Conservation (phyloP, 495 filamentous ascomycete species). For the Aspergillus affinis region DNA sequence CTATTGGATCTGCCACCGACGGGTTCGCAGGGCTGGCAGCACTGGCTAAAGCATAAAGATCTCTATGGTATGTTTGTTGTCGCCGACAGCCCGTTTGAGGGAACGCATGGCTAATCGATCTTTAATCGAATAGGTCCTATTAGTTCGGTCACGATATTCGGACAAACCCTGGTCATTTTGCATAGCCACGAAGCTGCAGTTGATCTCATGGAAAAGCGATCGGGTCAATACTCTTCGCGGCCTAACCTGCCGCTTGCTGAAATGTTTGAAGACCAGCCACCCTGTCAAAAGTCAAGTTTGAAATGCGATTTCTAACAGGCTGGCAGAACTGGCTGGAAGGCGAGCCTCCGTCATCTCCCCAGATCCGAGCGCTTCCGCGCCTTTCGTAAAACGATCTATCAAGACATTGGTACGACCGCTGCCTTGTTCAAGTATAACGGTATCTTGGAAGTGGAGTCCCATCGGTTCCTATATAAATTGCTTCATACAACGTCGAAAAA, state of each 20-base stretch:
- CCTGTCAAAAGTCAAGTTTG: not conserved
- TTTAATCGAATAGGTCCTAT: slow-evolving; percentile 33
- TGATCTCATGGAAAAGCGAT: slow-evolving; percentile 46
- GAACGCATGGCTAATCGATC: not conserved
- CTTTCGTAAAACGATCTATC: slow-evolving; percentile 41
- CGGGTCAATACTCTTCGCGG: slow-evolving; percentile 41
- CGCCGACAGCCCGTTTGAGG: not conserved
- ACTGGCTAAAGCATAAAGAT: slow-evolving; percentile 53
- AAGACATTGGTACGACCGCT: slow-evolving; percentile 28
- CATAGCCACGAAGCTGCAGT: slow-evolving; percentile 37
- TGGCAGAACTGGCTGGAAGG: slow-evolving; percentile 36
- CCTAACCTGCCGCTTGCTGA: slow-evolving; percentile 36
- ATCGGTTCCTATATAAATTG: too few relatives aligned
- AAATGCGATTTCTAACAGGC: not conserved
- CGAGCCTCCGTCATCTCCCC: slow-evolving; percentile 31
- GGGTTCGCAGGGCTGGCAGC: slow-evolving; percentile 36
- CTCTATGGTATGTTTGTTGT: slow-evolving; percentile 34
- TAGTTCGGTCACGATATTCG: slow-evolving; percentile 49
- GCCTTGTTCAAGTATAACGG: too few relatives aligned
- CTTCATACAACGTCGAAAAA: too few relatives aligned
- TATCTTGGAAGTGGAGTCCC: too few relatives aligned
- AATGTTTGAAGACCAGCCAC: slow-evolving; percentile 26
- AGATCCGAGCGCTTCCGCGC: slow-evolving; percentile 40
- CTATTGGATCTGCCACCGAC: slow-evolving; percentile 41
- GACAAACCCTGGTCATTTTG: slow-evolving; percentile 48